phyloP scores from a whole-genome alignment of 148 eudicot species.

The Limonium bicolor region DNA sequence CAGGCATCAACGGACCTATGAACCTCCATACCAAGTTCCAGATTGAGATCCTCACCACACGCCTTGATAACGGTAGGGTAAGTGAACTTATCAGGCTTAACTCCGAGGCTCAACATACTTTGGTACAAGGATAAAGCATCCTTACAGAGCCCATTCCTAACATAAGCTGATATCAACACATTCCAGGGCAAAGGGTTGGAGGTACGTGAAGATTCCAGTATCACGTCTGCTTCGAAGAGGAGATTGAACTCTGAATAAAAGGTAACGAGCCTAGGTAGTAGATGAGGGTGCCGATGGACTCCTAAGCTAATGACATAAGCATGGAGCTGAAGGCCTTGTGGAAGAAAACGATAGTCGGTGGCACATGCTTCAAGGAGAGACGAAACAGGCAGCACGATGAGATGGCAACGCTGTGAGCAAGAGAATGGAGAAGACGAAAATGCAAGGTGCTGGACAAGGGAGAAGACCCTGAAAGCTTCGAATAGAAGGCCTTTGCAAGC shows the following conservation, averaged over 20 bases:
- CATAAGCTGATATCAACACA: conserved; percentile 52
- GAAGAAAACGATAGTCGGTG: conserved; percentile 18
- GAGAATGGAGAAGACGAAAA: conserved; percentile 11
- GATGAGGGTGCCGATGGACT: conserved; percentile 20
- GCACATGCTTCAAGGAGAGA: conserved; percentile 44
- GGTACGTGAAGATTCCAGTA: conserved; percentile 32
- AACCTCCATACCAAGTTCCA: conserved; percentile 42
- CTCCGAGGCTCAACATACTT: conserved; percentile 39
- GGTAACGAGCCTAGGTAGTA: conserved; percentile 46
- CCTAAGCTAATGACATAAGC: conserved; percentile 39
- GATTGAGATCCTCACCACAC: conserved; percentile 46
- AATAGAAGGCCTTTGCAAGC: conserved; percentile 32
- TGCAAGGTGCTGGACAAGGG: conserved; percentile 25
- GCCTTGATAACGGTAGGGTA: conserved; percentile 72
- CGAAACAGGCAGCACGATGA: conserved; percentile 30
- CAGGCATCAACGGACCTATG: conserved; percentile 30
- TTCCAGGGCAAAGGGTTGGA: conserved; percentile 61
- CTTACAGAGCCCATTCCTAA: conserved; percentile 26
- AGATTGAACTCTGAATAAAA: conserved; percentile 38
- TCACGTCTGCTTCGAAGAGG: conserved; percentile 34
- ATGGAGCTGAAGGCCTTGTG: conserved; percentile 60
- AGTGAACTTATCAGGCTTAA: conserved; percentile 58
- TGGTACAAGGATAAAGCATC: conserved; percentile 43
- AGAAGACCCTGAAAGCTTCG: conserved; percentile 40
- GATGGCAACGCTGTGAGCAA: conserved; percentile 16